Base-by-base conservation (phyloP, 2,329 filamentous ascomycete species). In the Amauroascus verrucosus region DNA sequence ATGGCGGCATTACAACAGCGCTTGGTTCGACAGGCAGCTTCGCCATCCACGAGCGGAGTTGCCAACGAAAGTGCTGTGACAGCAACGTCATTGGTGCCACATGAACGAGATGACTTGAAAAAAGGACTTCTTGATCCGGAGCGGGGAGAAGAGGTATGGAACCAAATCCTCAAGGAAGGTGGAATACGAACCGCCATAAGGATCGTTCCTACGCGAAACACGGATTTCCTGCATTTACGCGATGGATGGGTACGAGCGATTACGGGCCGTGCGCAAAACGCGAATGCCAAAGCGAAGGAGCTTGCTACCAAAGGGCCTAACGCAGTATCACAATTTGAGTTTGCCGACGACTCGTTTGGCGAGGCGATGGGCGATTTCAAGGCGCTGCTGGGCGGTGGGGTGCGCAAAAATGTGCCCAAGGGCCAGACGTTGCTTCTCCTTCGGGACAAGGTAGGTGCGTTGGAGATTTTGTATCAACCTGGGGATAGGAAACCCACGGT, bases 191-290 rank as follows among this genome's bases (percentile, higher is more conserved):
- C 83, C 24, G 80, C 84, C 0, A 83, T 95, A 71, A 80, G 91
- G 44, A 85, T 98, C 58, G 83, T 91, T 2, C 93, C 93, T 0
- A 89, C 88, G n/a, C 79, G 88, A 35, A 89, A 94, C 69, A 98
- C 93, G 16, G 90, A 97, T 69, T 97, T 96, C 70, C 82, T 84
- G 59, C 93, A 98, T 68, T 70, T 98, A 57, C 81, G 91, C 38
- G 93, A 98, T 65, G 93, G 87, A 1, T 94, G 90, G 74, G 87
- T 96, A 55, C 81, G 89, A 5, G 86, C 87, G 20, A 85, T 98
- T 58, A 86, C 86, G 51, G 84, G 80, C 7, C 81, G 85, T 32
- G 84, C 85, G 1, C 77, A 83, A 58, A 75, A 76, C 20, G 74
- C 75, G 1, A 75, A 78, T 37, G 73, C 78, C 38, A 70, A 72